Percentiles rank a stretch among this genome's conserved stretches.
Conservation (phyloP, 805 yeast species). For the Candida maesae region DNA sequence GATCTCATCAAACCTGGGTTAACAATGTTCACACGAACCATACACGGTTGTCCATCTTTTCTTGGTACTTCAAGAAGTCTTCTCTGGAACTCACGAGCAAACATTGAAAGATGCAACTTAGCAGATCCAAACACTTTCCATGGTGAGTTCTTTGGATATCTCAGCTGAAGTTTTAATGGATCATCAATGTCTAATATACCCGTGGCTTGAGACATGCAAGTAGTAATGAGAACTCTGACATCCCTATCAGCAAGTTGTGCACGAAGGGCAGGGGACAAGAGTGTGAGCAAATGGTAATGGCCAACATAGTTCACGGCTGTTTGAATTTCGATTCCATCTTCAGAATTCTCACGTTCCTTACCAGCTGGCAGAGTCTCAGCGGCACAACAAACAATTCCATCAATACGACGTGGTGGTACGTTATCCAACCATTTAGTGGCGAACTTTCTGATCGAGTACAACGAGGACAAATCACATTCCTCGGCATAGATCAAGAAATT, state of each 20-base stretch:
- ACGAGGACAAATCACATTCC: conserved; percentile 71
- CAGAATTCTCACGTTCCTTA: conserved; percentile 55
- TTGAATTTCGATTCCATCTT: conserved; percentile 85
- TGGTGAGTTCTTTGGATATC: conserved; percentile 60
- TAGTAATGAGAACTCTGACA: conserved; percentile 73
- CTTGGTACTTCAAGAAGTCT: conserved; percentile 55
- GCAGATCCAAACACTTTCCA: conserved; percentile 80
- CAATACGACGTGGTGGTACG: conserved; percentile 84
- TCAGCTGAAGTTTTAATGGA: conserved; percentile 55
- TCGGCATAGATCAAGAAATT: conserved; percentile 88
- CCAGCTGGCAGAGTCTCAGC: conserved; percentile 76
- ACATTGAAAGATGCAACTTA: conserved; percentile 69
- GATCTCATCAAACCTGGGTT: conserved; percentile 94
- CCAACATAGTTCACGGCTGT: conserved; percentile 78
- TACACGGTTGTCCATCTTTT: conserved; percentile 67
- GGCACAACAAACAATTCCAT: conserved; percentile 86
- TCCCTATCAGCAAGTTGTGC: conserved; percentile 95
- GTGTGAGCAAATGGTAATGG: conserved; percentile 74
- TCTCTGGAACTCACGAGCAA: conserved; percentile 76
- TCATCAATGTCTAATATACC: conserved; percentile 63
- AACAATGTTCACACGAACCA: conserved; percentile 66
- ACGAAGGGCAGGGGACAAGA: conserved; percentile 78
- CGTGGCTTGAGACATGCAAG: conserved; percentile 74
- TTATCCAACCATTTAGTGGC: conserved; percentile 95
- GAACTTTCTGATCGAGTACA: conserved; percentile 77